A percentile compares a stretch with the other conserved stretches of the same genome.
Evolutionary conservation across 1,139 yeast species (phyloP).

Genomic region (Geotrichum australiense): DNA sequence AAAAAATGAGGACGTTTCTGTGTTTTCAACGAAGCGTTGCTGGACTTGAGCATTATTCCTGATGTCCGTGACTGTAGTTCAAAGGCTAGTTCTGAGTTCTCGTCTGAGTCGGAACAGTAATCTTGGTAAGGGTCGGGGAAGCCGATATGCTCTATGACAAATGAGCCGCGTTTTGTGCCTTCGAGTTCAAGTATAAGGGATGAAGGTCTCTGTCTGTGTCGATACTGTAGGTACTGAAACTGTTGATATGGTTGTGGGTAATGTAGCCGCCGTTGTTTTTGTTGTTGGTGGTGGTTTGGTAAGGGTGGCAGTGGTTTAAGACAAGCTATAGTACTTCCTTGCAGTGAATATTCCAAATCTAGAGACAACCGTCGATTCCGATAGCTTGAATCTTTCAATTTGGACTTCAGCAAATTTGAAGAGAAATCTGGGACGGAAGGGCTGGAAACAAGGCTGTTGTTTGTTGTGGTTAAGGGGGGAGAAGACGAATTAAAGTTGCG

Average conservation of each 20-base stretch:
- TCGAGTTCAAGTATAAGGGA: not conserved
- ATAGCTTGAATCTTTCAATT: not conserved
- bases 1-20: conserved; percentile 17
- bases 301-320: conserved; percentile 4
- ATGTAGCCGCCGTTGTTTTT: not conserved
- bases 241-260: not conserved
- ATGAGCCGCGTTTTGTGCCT: too few species aligned
- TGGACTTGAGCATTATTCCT: conserved; percentile 1
- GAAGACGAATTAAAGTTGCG: not conserved
- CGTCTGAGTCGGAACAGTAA: not conserved
- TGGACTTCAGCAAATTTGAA: not conserved
- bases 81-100: not conserved
- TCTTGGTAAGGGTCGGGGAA: not conserved
- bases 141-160: too few species aligned
- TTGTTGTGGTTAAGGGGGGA: not conserved
- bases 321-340: not conserved
- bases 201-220: not conserved
- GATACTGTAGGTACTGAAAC: not conserved
- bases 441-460: not conserved
- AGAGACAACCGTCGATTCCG: conserved; percentile 2
- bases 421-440: not conserved
- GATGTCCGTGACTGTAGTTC: not conserved
- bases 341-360: not conserved
- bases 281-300: not conserved
- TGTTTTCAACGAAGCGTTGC: conserved; percentile 12